Percentiles rank a stretch among this genome's conserved stretches.
phyloP scores from a whole-genome alignment of 176 grass and related monocot species.

The Canna indica region DNA sequence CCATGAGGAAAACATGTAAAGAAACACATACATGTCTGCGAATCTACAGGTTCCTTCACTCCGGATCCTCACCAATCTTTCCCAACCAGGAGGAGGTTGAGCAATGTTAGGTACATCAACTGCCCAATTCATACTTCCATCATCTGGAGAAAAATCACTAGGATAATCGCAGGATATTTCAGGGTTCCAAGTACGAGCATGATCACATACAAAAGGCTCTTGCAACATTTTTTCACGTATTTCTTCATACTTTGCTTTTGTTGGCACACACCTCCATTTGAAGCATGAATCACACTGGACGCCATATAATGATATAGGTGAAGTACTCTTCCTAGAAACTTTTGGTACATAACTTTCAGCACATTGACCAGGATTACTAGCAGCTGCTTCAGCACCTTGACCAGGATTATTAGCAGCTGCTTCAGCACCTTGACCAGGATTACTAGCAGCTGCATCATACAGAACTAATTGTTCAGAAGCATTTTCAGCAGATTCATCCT shows the following conservation, averaged over 20 bases:
- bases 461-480: too few relatives aligned
- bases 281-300: conserved; percentile 57
- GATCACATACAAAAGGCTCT: conserved; percentile 44
- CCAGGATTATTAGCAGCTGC: not conserved
- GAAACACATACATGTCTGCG: conserved; percentile 57
- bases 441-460: too few relatives aligned
- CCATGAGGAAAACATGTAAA: conserved; percentile 10
- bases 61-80: conserved; percentile 49
- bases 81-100: conserved; percentile 49
- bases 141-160: conserved; percentile 43
- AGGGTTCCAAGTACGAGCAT: conserved; percentile 43
- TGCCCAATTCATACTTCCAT: conserved; percentile 48
- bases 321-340: too few relatives aligned
- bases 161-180: conserved; percentile 43
- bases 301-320: too few relatives aligned
- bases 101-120: conserved; percentile 48
- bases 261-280: conserved; percentile 56
- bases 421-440: too few relatives aligned
- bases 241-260: conserved; percentile 64
- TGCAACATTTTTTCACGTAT: conserved; percentile 31
- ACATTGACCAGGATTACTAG: too few relatives aligned
- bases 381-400: too few relatives aligned
- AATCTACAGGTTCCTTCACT: conserved; percentile 38
- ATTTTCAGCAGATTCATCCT: too few relatives aligned
- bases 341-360: too few relatives aligned